Conservation (phyloP, 257 asterid genomes). For the Agastache rugosa region DNA sequence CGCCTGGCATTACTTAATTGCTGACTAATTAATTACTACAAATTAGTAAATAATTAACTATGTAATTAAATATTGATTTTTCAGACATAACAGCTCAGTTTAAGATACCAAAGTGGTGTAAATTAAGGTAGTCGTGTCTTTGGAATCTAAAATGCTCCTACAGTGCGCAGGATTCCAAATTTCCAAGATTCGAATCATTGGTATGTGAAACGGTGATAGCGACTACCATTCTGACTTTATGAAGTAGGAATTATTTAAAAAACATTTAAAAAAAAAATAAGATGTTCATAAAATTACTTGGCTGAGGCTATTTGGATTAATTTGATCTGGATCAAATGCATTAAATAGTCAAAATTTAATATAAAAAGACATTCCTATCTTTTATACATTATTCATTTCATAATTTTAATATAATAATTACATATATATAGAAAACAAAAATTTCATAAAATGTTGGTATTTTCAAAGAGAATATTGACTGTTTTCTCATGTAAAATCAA, state of each 20-base stretch:
- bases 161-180: constrained; percentile 3
- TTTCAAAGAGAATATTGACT: no score
- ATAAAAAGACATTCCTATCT: no score
- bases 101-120: neutral
- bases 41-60: neutral
- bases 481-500: no score
- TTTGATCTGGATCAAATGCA: no score
- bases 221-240: neutral
- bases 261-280: neutral
- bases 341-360: no score
- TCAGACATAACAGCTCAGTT: neutral
- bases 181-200: neutral
- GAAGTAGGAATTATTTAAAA: neutral
- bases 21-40: neutral
- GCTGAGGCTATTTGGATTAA: no score
- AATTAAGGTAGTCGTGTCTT: neutral
- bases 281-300: neutral
- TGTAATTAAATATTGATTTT: neutral
- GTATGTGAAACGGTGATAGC: neutral
- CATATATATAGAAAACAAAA: no score
- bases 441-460: no score
- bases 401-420: no score
- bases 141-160: neutral
- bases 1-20: neutral
- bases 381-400: no score